A percentile compares a stretch with the other conserved stretches of the same genome.
phyloP scores from a whole-genome alignment of 768 basidiomycete genomes.

The Zangia roseola region DNA sequence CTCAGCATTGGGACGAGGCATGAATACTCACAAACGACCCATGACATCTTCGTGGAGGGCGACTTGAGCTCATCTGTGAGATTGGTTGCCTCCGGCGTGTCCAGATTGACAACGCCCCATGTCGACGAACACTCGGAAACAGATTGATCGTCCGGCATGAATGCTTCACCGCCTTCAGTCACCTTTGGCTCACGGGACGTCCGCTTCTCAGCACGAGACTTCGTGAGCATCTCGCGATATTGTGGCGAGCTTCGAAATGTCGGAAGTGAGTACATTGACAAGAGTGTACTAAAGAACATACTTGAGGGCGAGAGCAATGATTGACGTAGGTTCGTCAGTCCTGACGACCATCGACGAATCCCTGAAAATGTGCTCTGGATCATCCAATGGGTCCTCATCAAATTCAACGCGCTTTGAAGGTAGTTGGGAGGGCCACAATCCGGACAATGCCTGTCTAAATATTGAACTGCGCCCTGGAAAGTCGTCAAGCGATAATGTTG shows the following conservation, averaged over 20 bases:
- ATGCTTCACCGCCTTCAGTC: slow-evolving; percentile 74
- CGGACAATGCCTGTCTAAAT: slow-evolving; percentile 59
- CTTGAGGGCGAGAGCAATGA: slow-evolving; percentile 93
- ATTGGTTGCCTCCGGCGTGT: slow-evolving; percentile 60
- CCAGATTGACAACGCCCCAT: slow-evolving; percentile 90
- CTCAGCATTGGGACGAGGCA: background rate
- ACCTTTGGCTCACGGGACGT: slow-evolving; percentile 53
- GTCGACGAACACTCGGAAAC: slow-evolving; percentile 82
- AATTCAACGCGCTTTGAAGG: slow-evolving; percentile 53
- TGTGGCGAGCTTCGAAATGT: slow-evolving; percentile 60
- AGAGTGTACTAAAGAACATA: slow-evolving; percentile 35
- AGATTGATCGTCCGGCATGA: slow-evolving; percentile 91
- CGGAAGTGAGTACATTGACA: slow-evolving; percentile 4
- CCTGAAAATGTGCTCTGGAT: slow-evolving; percentile 91
- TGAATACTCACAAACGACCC: slow-evolving; percentile 67
- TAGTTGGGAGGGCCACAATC: slow-evolving; percentile 70
- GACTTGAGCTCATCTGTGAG: slow-evolving; percentile 75
- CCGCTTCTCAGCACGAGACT: slow-evolving; percentile 75
- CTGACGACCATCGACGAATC: slow-evolving; percentile 94
- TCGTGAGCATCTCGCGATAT: slow-evolving; percentile 77
- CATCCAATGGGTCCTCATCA: slow-evolving; percentile 69
- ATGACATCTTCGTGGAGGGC: slow-evolving; percentile 76
- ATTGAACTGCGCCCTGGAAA: slow-evolving; percentile 60
- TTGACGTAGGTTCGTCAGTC: slow-evolving; percentile 96
- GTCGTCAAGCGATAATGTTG: slow-evolving; percentile 53